Base-by-base conservation (phyloP, 75 land plant genomes). In the Pinus taeda region DNA sequence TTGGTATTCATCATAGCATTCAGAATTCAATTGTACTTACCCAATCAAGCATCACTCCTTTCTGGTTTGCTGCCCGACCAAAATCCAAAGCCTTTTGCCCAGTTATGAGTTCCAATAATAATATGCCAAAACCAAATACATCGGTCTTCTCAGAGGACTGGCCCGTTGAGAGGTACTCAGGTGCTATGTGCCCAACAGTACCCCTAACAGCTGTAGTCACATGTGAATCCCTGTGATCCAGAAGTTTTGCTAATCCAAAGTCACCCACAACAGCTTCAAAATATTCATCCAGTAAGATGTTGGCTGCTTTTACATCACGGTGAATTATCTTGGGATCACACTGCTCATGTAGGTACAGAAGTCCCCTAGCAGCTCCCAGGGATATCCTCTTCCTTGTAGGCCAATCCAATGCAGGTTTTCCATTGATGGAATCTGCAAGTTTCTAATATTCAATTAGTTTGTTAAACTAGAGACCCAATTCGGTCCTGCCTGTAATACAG, bases 241-340 rank as follows among this genome's bases (percentile, higher is more conserved):
- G 75, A 76, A 93, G 91, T 82, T 93, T 93, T 58, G 96, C 93
- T 59, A 93, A 74, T 37, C 96, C 96, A 76, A 93, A 93, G 80
- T 93, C 96, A 36, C 94, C 96, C 1, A 93, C 95, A 36, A 91
- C 83, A 37, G 93, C 93, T 67, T 91, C 93, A 74, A 81, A 88
- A 56, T 83, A 86, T 22, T 93, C 96, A 80, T 93, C 93, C 45
- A 93, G 96, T 78, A 93, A 77, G 73, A 96, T 93, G 37, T 96
- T 96, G 45, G 98, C 96, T 29, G 98, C 98, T 77, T 96, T 96
- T 45, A 96, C 98, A 83, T 96, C 98, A 36, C 98, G 85, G 79
- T 95, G 98, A 57, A 95, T 95, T 60, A 95, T 95, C 87, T 95
- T 95, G 21, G 98, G 98, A 79, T 95, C 96, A 79, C 96, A 93